Evolutionary conservation across 805 yeast species (phyloP).

Genomic region (Metschnikowia gelsemii): DNA sequence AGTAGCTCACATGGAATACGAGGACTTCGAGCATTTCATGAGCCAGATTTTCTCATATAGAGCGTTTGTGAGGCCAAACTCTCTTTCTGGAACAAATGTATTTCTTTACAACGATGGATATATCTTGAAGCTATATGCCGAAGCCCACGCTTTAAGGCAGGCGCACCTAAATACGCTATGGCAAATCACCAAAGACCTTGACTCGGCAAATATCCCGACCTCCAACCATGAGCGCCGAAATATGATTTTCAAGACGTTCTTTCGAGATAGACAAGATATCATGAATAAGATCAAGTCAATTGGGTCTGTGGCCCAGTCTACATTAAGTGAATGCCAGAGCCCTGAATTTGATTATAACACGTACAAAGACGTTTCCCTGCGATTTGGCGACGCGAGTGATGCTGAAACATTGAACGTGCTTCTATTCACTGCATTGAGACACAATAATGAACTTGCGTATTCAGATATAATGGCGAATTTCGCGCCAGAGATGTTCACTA

Average conservation of each 20-base stretch:
- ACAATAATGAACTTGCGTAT: constrained; percentile 24
- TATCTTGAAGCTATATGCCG: constrained; percentile 15
- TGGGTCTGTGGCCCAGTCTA: not conserved
- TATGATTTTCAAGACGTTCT: constrained; percentile 32
- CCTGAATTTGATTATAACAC: constrained; percentile 23
- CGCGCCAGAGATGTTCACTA: constrained; percentile 5
- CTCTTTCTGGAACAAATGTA: constrained; percentile 17
- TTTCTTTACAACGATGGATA: constrained; percentile 4
- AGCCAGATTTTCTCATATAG: constrained; percentile 24
- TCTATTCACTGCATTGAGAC: constrained; percentile 31
- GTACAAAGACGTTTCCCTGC: constrained; percentile 21
- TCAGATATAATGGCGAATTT: constrained; percentile 22
- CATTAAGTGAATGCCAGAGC: not conserved
- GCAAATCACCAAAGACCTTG: constrained; percentile 30
- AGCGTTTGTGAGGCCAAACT: constrained; percentile 29
- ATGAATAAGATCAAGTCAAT: constrained; percentile 14
- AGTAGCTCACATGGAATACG: constrained; percentile 25
- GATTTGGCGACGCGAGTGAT: constrained; percentile 12
- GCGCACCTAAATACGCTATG: constrained; percentile 24
- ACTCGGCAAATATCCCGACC: constrained; percentile 26
- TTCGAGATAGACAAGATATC: constrained; percentile 29
- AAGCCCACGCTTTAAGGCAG: constrained; percentile 22
- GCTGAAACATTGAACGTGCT: constrained; percentile 27
- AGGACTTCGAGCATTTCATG: constrained; percentile 31
- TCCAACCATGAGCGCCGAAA: constrained; percentile 31